Evolutionary conservation across 2,329 filamentous ascomycete genomes (phyloP).

Genomic region (Claviceps fusiformis): DNA sequence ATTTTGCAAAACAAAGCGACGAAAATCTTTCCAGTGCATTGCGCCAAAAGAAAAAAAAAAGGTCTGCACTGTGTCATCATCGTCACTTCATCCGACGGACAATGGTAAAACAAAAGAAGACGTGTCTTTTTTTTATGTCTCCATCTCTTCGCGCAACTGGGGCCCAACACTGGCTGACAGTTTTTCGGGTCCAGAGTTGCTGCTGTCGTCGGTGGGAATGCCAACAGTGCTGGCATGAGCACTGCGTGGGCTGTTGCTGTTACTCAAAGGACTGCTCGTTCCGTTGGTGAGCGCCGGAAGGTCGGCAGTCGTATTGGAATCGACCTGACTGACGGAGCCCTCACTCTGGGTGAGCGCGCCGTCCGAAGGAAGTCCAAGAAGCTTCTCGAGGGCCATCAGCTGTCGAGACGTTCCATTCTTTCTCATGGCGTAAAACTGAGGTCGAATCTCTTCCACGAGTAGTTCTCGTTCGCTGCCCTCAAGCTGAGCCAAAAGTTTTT

Average conservation of each 20-base stretch:
- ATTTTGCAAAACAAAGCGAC: background rate
- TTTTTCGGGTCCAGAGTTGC: constrained; percentile 10
- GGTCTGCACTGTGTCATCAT: background rate
- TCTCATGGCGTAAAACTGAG: constrained; percentile 47
- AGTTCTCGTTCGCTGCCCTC: constrained; percentile 43
- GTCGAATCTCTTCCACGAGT: constrained; percentile 50
- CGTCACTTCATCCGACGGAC: background rate
- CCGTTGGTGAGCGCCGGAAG: constrained; percentile 56
- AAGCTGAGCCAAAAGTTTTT: constrained; percentile 61
- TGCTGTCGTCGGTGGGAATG: constrained; percentile 18
- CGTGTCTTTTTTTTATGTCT: too few relatives aligned
- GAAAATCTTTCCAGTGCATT: background rate
- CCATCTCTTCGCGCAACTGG: constrained; percentile 16
- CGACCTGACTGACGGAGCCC: constrained; percentile 27
- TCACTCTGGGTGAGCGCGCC: constrained; percentile 8
- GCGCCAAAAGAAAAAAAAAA: background rate
- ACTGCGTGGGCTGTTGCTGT: constrained; percentile 50
- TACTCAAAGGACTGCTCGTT: constrained; percentile 56
- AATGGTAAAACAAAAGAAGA: background rate
- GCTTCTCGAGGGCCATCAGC: constrained; percentile 23
- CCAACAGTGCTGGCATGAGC: constrained; percentile 43
- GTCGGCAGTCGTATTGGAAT: constrained; percentile 40
- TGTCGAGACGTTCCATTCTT: constrained; percentile 54
- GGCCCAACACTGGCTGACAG: constrained; percentile 7
- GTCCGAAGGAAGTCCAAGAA: constrained; percentile 14